phyloP scores from a whole-genome alignment of 352 stramenopile genomes.

The Phytophthora fragariaefolia region DNA sequence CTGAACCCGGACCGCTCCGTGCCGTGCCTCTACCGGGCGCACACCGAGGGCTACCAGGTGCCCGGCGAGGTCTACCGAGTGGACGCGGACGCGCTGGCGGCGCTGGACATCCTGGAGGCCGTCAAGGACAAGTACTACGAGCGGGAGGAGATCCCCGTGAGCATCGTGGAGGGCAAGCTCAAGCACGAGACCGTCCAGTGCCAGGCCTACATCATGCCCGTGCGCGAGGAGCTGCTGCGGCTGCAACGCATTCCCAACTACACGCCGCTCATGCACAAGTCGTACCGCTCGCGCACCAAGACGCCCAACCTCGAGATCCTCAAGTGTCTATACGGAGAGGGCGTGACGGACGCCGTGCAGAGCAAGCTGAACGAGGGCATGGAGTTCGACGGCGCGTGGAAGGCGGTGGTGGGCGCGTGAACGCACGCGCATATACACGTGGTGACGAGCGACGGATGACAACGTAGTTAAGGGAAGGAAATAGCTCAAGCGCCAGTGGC shows the following conservation, averaged over 20 bases:
- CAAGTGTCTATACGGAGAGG: slow-evolving; percentile 61
- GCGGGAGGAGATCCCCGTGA: slow-evolving; percentile 67
- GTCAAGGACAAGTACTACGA: slow-evolving; percentile 73
- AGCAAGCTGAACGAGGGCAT: slow-evolving; percentile 48
- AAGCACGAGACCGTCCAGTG: slow-evolving; percentile 51
- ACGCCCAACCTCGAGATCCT: slow-evolving; percentile 60
- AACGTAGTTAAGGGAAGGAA: too few relatives aligned
- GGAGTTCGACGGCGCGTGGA: slow-evolving; percentile 54
- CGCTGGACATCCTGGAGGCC: slow-evolving; percentile 78
- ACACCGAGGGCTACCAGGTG: slow-evolving; percentile 49
- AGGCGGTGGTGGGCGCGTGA: slow-evolving; percentile 38
- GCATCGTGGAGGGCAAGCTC: slow-evolving; percentile 49
- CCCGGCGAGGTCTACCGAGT: slow-evolving; percentile 72
- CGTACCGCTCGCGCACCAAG: slow-evolving; percentile 47
- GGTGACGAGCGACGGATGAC: neutral
- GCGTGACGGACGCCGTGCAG: slow-evolving; percentile 44
- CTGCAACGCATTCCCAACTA: slow-evolving; percentile 60
- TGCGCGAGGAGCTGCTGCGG: slow-evolving; percentile 55
- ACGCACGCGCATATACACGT: neutral
- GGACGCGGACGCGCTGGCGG: slow-evolving; percentile 54
- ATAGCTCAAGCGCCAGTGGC: neutral
- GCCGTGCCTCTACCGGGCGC: slow-evolving; percentile 60
- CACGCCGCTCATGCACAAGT: slow-evolving; percentile 55
- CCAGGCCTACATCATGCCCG: slow-evolving; percentile 65
- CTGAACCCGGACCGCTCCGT: slow-evolving; percentile 65